Evolutionary conservation across 1,139 yeast genomes (phyloP).

Genomic region (Zygoascus sp.): DNA sequence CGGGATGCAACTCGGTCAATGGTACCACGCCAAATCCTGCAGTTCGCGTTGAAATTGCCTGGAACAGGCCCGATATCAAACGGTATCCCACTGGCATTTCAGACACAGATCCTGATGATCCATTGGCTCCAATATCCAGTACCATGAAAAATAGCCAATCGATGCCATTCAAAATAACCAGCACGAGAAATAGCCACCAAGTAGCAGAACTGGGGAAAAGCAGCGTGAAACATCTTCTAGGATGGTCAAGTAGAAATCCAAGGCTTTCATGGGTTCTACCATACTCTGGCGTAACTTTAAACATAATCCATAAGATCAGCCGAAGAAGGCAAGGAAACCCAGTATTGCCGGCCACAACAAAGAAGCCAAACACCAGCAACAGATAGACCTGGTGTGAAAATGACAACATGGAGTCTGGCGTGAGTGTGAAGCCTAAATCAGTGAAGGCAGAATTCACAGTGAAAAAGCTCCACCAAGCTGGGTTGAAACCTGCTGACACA

Average conservation of each 20-base stretch:
- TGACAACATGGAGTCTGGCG: conserved; percentile 70
- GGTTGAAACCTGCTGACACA: conserved; percentile 53
- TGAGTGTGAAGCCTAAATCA: conserved; percentile 77
- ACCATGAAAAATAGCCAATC: conserved; percentile 78
- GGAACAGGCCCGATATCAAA: conserved; percentile 77
- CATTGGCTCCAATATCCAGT: conserved; percentile 52
- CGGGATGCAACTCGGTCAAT: conserved; percentile 70
- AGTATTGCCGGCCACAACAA: conserved; percentile 86
- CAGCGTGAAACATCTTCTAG: conserved; percentile 92
- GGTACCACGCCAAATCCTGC: conserved; percentile 82
- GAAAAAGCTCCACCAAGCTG: conserved; percentile 92
- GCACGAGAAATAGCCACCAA: conserved; percentile 83
- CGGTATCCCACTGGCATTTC: conserved; percentile 61
- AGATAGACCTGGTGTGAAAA: conserved; percentile 63
- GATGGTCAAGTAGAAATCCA: conserved; percentile 87
- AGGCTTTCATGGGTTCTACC: conserved; percentile 56
- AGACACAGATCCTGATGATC: conserved; percentile 38
- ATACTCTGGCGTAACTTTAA: conserved; percentile 60
- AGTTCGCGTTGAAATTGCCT: conserved; percentile 89
- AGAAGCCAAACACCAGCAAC: conserved; percentile 56
- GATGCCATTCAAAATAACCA: conserved; percentile 64
- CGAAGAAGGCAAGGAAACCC: conserved; percentile 84
- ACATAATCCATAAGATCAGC: conserved; percentile 73
- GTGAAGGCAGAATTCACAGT: conserved; percentile 73
- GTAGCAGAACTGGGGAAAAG: conserved; percentile 90